phyloP scores from a whole-genome alignment of 352 stramenopile species.

The Pythium plurisporium region DNA sequence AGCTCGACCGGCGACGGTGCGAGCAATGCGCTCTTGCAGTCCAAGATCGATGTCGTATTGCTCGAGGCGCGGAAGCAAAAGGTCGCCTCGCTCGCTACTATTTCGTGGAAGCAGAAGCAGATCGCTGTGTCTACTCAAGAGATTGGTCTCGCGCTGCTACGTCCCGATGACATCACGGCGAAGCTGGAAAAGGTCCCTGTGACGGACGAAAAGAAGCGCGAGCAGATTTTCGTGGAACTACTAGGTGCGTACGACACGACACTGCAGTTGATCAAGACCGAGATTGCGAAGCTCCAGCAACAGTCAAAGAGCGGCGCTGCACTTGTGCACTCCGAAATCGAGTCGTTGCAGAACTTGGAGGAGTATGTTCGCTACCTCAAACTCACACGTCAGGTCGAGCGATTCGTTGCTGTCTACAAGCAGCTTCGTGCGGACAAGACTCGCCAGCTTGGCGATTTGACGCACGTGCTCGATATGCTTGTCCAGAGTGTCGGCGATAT shows the following conservation, averaged over 20 bases:
- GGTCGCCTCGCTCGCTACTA: conserved; percentile 70
- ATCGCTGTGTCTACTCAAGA: conserved; percentile 69
- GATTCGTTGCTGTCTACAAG: conserved; percentile 54
- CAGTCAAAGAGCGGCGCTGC: conserved; percentile 72
- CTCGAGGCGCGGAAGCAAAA: conserved; percentile 84
- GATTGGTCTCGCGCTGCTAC: conserved; percentile 59
- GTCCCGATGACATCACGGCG: conserved; percentile 61
- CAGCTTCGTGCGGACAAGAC: conserved; percentile 51
- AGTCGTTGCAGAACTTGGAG: conserved; percentile 57
- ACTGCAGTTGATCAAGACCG: conserved; percentile 62
- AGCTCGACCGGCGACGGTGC: conserved; percentile 59
- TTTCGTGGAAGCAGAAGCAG: conserved; percentile 79
- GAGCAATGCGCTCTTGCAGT: conserved; percentile 72
- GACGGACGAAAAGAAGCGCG: conserved; percentile 62
- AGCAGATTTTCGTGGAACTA: conserved; percentile 63
- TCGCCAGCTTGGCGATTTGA: conserved; percentile 55
- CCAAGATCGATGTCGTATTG: conserved; percentile 81
- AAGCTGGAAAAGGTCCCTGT: conserved; percentile 49
- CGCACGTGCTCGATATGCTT: conserved; percentile 80
- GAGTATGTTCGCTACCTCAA: conserved; percentile 76
- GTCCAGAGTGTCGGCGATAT: conserved; percentile 81
- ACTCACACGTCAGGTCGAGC: conserved; percentile 68
- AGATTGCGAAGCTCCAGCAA: conserved; percentile 60
- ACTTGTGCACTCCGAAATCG: conserved; percentile 69
- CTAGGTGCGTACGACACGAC: conserved; percentile 69